phyloP scores from a whole-genome alignment of 2,329 filamentous ascomycete genomes.

The Purpureocillium lavendulum region DNA sequence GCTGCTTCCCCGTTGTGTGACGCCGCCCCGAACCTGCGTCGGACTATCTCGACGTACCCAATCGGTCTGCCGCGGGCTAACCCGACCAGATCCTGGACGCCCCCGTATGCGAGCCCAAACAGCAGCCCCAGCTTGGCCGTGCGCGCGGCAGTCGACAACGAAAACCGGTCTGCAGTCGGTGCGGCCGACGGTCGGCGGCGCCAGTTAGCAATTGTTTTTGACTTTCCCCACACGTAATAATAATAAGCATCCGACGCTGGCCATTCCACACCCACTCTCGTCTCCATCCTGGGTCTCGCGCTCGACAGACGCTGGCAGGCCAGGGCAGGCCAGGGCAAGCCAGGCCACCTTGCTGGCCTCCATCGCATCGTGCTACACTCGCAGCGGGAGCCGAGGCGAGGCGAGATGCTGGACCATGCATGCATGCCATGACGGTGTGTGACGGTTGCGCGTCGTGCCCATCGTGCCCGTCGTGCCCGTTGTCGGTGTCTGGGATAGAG shows the following conservation, averaged over 20 bases:
- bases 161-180: slow-evolving; percentile 59
- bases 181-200: slow-evolving; percentile 18
- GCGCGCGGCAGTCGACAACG: slow-evolving; percentile 64
- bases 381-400: no score
- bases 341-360: no score
- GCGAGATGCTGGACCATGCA: no score
- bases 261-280: slow-evolving; percentile 7
- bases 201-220: slow-evolving; percentile 12
- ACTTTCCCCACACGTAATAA: slow-evolving; percentile 10
- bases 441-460: no score
- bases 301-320: background rate
- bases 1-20: slow-evolving; percentile 9
- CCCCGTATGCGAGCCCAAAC: slow-evolving; percentile 71
- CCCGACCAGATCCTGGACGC: slow-evolving; percentile 68
- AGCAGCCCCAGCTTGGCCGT: slow-evolving; percentile 74
- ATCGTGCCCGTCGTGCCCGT: no score
- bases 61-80: slow-evolving; percentile 62
- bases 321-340: no score
- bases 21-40: slow-evolving; percentile 28
- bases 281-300: background rate
- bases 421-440: no score
- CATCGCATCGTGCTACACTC: background rate
- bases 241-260: slow-evolving; percentile 13
- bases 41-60: slow-evolving; percentile 63
- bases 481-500: no score